Conservation (phyloP, 495 filamentous ascomycete species). For the Aspergillus nanangensis region DNA sequence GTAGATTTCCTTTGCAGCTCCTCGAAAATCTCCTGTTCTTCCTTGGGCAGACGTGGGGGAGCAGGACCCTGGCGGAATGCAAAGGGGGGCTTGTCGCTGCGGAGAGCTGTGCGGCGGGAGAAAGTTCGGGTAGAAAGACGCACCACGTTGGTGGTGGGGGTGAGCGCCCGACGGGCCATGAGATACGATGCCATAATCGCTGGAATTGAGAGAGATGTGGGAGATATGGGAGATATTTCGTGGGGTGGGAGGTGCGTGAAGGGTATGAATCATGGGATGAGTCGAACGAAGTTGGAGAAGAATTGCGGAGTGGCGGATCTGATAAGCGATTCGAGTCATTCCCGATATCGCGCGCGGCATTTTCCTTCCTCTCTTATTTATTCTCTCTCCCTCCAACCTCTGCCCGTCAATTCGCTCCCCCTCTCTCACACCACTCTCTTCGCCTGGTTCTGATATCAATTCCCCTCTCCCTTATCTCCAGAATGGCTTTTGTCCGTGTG, state of each 20-base stretch:
- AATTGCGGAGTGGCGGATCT: conserved; percentile 7
- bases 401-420: conserved; percentile 1
- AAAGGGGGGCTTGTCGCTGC: conserved; percentile 31
- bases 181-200: conserved; percentile 12
- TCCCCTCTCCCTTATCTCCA: conserved; percentile 8
- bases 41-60: conserved; percentile 78
- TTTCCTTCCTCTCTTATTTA: conserved; percentile 10
- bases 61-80: conserved; percentile 53
- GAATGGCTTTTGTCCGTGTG: conserved; percentile 28
- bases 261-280: background rate
- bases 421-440: conserved; percentile 6
- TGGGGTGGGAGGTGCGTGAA: background rate
- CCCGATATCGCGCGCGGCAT: conserved; percentile 38
- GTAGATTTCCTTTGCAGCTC: conserved; percentile 69
- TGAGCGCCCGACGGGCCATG: conserved; percentile 14
- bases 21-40: conserved; percentile 92
- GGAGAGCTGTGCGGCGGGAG: conserved; percentile 27
- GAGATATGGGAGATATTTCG: too few species aligned
- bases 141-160: conserved; percentile 13
- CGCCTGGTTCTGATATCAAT: too few species aligned
- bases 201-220: too few species aligned
- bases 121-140: conserved; percentile 25
- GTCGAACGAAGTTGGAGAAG: background rate
- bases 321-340: conserved; percentile 19
- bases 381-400: background rate